Base-by-base conservation (phyloP, 306 rosid species). In the Macrotyloma uniflorum region DNA sequence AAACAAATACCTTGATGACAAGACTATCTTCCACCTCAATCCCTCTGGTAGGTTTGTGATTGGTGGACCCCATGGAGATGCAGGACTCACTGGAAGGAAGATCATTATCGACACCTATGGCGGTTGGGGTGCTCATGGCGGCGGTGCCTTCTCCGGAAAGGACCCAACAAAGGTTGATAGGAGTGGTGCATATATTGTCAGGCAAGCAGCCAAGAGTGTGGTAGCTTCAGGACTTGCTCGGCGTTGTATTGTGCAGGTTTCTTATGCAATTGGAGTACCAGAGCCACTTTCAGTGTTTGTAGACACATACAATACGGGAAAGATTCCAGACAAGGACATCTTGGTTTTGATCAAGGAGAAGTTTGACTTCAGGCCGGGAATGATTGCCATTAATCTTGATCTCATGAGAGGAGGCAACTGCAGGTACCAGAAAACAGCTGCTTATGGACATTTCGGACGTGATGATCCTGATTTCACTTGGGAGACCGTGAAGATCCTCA, bases 101-200 rank as follows among this genome's bases (percentile, higher is more conserved):
- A 92, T 92, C 82, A 92, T 90, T 6, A 92, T 92, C 1, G 97
- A 92, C 53, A 92, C 93, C 59, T 92, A 90, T 32, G 97, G 97
- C 0, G 95, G 97, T n/a, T 92, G 94, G 95, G 97, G 97, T 70
- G 97, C 95, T 85, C 95, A 92, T 55, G 97, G 95, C 65, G 93
- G 97, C 15, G 93, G 97, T 72, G 95, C 93, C 67, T 92, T 92
- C 89, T 92, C 93, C 0, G 95, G 97, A 24, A 92, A 90, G 87
- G 97, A 92, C 62, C 95, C 97, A 47, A 92, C 97, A 78, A 92
- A 92, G 86, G 97, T 92, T 15, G 97, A 92, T 70, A 75, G 97
- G 53, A 92, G 97, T 51, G 97, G 93, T 16, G 95, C 95, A 32
- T 90, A 90, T 68, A 87, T 90, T 53, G 97, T 88, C 22, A 83